These are phyloP conservation scores for Zymoseptoria passerinii DNA, from an alignment of 2,329 filamentous ascomycete genomes.

Conservation along the genomic window DNA sequence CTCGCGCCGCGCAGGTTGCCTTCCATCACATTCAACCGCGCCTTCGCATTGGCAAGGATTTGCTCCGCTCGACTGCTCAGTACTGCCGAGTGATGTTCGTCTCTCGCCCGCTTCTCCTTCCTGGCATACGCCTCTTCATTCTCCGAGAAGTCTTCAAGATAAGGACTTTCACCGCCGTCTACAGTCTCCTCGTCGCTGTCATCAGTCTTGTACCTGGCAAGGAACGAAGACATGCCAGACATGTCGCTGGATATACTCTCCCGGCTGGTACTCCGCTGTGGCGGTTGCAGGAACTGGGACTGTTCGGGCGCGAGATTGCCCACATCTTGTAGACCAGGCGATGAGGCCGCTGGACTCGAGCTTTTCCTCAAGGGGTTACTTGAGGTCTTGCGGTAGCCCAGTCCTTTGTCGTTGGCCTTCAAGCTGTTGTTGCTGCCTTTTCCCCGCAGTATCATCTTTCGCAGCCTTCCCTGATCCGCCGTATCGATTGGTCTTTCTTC, in stretches of 20 bases:
- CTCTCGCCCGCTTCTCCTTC: slow-evolving; percentile 33
- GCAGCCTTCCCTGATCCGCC: background rate
- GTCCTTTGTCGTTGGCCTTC: background rate
- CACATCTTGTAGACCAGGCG: slow-evolving; percentile 25
- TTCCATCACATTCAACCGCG: slow-evolving; percentile 85
- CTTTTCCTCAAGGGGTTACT: background rate
- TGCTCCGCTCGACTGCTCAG: slow-evolving; percentile 77
- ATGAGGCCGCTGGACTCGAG: slow-evolving; percentile 7
- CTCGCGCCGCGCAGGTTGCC: slow-evolving; percentile 76
- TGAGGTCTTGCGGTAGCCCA: background rate
- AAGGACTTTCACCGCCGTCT: slow-evolving; percentile 9
- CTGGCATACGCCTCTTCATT: slow-evolving; percentile 21
- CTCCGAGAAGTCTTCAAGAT: slow-evolving; percentile 1
- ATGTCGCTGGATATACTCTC: slow-evolving; percentile 35
- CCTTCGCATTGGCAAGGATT: slow-evolving; percentile 88
- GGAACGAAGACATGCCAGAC: slow-evolving; percentile 31
- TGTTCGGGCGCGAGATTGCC: slow-evolving; percentile 22
- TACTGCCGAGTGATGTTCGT: slow-evolving; percentile 62
- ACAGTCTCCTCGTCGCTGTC: slow-evolving; percentile 17
- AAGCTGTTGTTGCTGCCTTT: background rate
- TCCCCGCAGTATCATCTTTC: background rate
- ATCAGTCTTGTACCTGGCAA: slow-evolving; percentile 21
- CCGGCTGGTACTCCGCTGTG: slow-evolving; percentile 26
- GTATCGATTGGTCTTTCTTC: background rate
- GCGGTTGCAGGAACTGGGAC: slow-evolving; percentile 9